Percentiles rank a stretch among this genome's conserved stretches.
Evolutionary conservation across 495 filamentous ascomycete species (phyloP).

Genomic region (Penicillium samsonianum): DNA sequence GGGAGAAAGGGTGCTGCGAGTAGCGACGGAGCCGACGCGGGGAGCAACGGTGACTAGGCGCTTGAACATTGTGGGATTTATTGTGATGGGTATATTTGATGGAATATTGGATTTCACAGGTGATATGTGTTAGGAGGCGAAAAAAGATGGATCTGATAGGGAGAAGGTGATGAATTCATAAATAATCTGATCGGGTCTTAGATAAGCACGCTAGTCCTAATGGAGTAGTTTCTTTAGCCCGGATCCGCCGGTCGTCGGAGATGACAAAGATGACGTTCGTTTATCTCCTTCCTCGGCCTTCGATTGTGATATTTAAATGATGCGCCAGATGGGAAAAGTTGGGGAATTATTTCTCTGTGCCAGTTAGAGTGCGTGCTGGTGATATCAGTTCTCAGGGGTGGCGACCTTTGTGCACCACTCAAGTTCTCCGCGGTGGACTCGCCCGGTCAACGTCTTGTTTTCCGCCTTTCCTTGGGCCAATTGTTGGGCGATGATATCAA

Average conservation of each 20-base stretch:
- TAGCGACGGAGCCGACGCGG: slow-evolving; percentile 47
- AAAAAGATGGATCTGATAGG: slow-evolving; percentile 33
- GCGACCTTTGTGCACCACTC: slow-evolving; percentile 15
- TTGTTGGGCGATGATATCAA: slow-evolving; percentile 27
- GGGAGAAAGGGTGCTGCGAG: slow-evolving; percentile 45
- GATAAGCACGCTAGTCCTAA: slow-evolving; percentile 27
- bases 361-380: slow-evolving; percentile 1
- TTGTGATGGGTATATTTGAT: neutral
- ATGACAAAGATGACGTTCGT: slow-evolving; percentile 22
- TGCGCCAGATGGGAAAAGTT: neutral
- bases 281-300: neutral
- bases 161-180: slow-evolving; percentile 36
- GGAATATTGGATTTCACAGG: neutral
- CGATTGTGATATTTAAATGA: neutral
- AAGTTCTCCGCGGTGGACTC: slow-evolving; percentile 28
- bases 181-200: slow-evolving; percentile 35
- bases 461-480: slow-evolving; percentile 25
- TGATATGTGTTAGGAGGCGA: neutral
- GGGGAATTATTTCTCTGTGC: slow-evolving; percentile 2
- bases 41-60: slow-evolving; percentile 53
- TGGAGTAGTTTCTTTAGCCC: slow-evolving; percentile 16
- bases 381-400: slow-evolving; percentile 23
- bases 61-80: slow-evolving; percentile 51
- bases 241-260: slow-evolving; percentile 33
- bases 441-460: slow-evolving; percentile 17